Evolutionary conservation across 306 rosid species (phyloP).

Genomic region (Cicer chorassanicum): DNA sequence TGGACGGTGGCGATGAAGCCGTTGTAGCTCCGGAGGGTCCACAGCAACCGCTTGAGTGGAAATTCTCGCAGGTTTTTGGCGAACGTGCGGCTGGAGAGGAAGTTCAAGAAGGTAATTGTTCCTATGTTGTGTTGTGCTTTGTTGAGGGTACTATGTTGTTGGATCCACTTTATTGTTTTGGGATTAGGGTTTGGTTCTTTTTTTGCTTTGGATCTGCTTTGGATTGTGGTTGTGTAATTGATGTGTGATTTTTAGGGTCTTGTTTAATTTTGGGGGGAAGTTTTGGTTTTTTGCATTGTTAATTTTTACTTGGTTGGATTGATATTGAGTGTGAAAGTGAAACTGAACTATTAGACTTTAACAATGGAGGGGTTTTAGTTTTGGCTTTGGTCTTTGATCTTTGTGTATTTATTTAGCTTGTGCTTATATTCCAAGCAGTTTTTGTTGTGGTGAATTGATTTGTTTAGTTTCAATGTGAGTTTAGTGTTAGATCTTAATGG

Average conservation of each 20-base stretch:
- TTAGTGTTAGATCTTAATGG: conserved; percentile 45
- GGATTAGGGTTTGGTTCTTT: conserved; percentile 66
- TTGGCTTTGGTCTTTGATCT: background rate
- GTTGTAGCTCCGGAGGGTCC: conserved; percentile 79
- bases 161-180: conserved; percentile 74
- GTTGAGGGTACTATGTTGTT: conserved; percentile 28
- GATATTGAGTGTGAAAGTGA: conserved; percentile 42
- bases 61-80: conserved; percentile 98
- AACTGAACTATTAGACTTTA: conserved; percentile 50
- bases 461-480: conserved; percentile 35
- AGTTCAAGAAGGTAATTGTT: conserved; percentile 92
- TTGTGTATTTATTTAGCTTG: conserved; percentile 34
- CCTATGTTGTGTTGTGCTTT: conserved; percentile 10
- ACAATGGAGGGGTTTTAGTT: conserved; percentile 42
- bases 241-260: conserved; percentile 46
- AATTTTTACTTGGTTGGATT: conserved; percentile 44
- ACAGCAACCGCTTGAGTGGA: conserved; percentile 87
- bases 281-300: conserved; percentile 52
- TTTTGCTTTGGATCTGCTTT: conserved; percentile 57
- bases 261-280: conserved; percentile 43
- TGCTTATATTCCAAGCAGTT: conserved; percentile 42
- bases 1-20: conserved; percentile 94
- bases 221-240: conserved; percentile 55
- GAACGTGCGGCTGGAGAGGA: conserved; percentile 98
- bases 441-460: conserved; percentile 36